Evolutionary conservation across 371 early-diverging fungal species (phyloP).

Genomic region (Mortierella sp.): DNA sequence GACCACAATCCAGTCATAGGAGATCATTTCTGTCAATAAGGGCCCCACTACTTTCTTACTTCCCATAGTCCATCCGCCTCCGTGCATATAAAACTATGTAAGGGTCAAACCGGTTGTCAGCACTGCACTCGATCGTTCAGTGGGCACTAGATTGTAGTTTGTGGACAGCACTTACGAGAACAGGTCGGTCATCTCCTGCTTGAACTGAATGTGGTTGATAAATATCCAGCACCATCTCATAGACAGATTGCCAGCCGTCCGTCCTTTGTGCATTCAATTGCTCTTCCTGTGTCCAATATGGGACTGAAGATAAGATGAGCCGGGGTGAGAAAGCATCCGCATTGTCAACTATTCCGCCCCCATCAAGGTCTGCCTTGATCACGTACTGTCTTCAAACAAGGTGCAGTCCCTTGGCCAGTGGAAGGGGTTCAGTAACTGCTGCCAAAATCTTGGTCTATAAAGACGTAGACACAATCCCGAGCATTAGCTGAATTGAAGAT

Average conservation of each 20-base stretch:
- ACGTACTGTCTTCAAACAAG: conserved; percentile 65
- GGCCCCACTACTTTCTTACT: conserved; percentile 64
- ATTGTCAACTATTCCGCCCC: too few species aligned
- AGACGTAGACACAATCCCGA: neutral
- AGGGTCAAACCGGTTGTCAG: neutral
- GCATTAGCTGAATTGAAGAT: neutral
- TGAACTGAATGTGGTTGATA: conserved; percentile 35
- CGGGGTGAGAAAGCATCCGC: neutral
- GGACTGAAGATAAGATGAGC: conserved; percentile 50
- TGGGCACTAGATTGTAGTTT: too few species aligned
- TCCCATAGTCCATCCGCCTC: conserved; percentile 67
- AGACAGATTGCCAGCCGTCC: conserved; percentile 34
- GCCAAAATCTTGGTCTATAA: conserved; percentile 48
- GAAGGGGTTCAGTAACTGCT: conserved; percentile 62
- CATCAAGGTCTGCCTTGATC: neutral
- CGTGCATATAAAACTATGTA: conserved; percentile 67
- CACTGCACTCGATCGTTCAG: neutral
- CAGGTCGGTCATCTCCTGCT: conserved; percentile 56
- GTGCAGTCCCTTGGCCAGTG: conserved; percentile 58
- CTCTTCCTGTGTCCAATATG: conserved; percentile 68
- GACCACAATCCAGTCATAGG: conserved; percentile 71
- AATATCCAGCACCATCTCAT: conserved; percentile 38
- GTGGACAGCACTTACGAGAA: conserved; percentile 24
- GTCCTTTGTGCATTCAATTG: conserved; percentile 13
- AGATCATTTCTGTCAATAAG: conserved; percentile 54